A percentile compares a stretch with the other conserved stretches of the same genome.
Evolutionary conservation across 331 rosid species (phyloP).

Genomic region (Malus hybrid): DNA sequence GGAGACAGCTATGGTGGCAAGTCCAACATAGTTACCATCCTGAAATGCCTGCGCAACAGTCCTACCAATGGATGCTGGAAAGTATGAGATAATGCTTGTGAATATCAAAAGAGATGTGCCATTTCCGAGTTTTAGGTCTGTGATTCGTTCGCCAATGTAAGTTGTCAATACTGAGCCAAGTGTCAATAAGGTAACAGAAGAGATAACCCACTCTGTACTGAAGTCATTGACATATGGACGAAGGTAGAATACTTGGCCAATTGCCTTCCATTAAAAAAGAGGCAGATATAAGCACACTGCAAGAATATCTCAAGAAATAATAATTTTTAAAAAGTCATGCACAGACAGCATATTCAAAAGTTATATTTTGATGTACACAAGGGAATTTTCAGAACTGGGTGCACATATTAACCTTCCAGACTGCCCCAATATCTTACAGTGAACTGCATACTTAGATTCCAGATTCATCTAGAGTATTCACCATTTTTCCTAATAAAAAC

Average conservation of each 20-base stretch:
- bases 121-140: conserved; percentile 93
- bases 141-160: conserved; percentile 78
- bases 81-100: conserved; percentile 93
- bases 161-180: conserved; percentile 86
- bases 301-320: neutral
- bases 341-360: neutral
- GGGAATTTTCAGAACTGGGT: neutral
- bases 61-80: conserved; percentile 94
- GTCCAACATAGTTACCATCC: conserved; percentile 87
- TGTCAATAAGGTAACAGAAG: conserved; percentile 75
- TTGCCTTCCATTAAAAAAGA: conserved; percentile 53
- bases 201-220: conserved; percentile 65
- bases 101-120: conserved; percentile 95
- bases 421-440: too few relatives aligned
- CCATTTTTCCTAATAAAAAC: neutral
- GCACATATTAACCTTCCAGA: neutral
- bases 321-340: neutral
- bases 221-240: conserved; percentile 92
- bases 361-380: neutral
- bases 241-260: conserved; percentile 89
- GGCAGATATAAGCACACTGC: conserved; percentile 3
- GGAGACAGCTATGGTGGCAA: conserved; percentile 54
- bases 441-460: neutral
- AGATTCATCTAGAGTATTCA: neutral
- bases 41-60: conserved; percentile 61